Base-by-base conservation (phyloP, 352 stramenopile species). In the Peronospora farinosa region DNA sequence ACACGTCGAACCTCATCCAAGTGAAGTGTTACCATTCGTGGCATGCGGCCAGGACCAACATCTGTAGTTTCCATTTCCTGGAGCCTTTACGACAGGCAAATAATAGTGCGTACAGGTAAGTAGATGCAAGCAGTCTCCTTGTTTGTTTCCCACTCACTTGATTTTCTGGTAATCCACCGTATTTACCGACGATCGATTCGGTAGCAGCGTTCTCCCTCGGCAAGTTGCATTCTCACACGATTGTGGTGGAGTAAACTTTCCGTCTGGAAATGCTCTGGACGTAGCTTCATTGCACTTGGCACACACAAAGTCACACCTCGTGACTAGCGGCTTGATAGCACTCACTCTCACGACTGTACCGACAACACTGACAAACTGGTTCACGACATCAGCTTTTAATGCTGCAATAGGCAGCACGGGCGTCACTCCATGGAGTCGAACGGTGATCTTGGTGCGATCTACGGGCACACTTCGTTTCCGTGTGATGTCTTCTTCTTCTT, bases 11-110 rank as follows among this genome's bases (percentile, higher is more conserved):
- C 9, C 23, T 15, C 6, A 9, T 17, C 9, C 8, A 40, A 3
- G 9, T 7, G 23, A 30, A 21, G 19, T 11, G 25, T 31, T 38
- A 86, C 75, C 76, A 90, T 95, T 45, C 88, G 74, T 3, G 88
- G 88, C 47, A 97, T 89, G 19, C 84, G 69, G 41, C 95, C 88
- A 27, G 93, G 64, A 2, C 83, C 74, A 7, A 93, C 69, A 54
- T 83, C 73, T 28, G 94, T 92, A 32, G 88, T 90, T 51, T 97
- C 88, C 46, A 97, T 93, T 60, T 97, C 91, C 60, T 96, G 58
- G 63, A 92, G 59, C 70, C 87, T 76, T 23, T 6, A 30, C 13
- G 21, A 47, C 25, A 27, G n/a, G 5, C 28, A 51, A 9, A 11
- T n/a, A 48, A 25, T 7, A 69, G 82, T 69, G 13, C 69, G 47